Evolutionary conservation across 192 early-diverging fungal species (phyloP).

Genomic region (Gaertneriomyces sp.): DNA sequence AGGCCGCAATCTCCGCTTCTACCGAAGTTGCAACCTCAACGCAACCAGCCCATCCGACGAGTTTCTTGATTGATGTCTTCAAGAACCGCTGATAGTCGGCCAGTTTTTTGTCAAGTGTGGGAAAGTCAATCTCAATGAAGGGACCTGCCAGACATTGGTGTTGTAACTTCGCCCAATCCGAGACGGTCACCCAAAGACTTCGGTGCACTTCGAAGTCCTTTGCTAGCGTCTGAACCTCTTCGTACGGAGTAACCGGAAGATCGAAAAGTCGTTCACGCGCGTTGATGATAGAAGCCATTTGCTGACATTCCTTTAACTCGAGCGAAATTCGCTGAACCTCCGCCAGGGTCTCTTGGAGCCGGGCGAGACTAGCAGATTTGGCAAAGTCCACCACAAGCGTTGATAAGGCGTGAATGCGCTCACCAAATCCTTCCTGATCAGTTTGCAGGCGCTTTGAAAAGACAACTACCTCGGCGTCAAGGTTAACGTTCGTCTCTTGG

Average conservation of each 20-base stretch:
- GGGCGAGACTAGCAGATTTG: slow-evolving; percentile 44
- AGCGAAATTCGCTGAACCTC: slow-evolving; percentile 50
- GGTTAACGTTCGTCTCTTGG: slow-evolving; percentile 36
- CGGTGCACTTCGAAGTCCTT: slow-evolving; percentile 63
- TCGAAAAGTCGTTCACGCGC: slow-evolving; percentile 56
- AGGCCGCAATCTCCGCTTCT: slow-evolving; percentile 61
- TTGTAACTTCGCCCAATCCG: slow-evolving; percentile 58
- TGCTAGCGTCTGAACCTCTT: slow-evolving; percentile 47
- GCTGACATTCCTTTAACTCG: slow-evolving; percentile 57
- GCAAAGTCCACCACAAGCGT: slow-evolving; percentile 53
- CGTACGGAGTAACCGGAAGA: slow-evolving; percentile 55
- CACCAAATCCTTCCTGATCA: slow-evolving; percentile 66
- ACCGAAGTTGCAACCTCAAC: slow-evolving; percentile 48
- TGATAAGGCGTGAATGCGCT: slow-evolving; percentile 45
- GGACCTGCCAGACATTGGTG: slow-evolving; percentile 52
- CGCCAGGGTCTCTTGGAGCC: slow-evolving; percentile 49
- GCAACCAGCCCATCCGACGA: slow-evolving; percentile 50
- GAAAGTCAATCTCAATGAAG: slow-evolving; percentile 55
- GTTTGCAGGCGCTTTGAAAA: slow-evolving; percentile 50
- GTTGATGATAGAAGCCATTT: slow-evolving; percentile 49
- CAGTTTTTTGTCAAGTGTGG: slow-evolving; percentile 57
- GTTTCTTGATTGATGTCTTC: slow-evolving; percentile 56
- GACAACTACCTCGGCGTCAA: slow-evolving; percentile 48
- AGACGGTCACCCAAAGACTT: slow-evolving; percentile 51
- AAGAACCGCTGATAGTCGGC: slow-evolving; percentile 52